Evolutionary conservation across 116 monocot species (phyloP), one percentile per base, ranked within the genome.

Genomic region (Posidonia oceanica): DNA sequence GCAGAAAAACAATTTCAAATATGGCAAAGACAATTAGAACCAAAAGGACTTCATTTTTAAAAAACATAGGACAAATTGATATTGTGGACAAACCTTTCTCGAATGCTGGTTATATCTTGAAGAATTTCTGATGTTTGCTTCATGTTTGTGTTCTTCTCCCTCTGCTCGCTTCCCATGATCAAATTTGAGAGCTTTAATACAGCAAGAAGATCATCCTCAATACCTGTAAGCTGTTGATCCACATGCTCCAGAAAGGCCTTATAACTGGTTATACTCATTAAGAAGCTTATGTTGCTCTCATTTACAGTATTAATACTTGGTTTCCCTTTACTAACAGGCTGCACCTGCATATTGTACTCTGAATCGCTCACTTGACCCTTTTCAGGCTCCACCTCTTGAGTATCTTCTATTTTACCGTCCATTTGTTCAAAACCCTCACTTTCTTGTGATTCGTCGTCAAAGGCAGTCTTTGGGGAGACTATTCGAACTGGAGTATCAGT

Each of bases 121-220:
- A 83, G 78, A 77, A 92, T 63, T 69, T 78, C 83, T 57, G 70
- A 70, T 48, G 73, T 76, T 36, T 76, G 75, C 61, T 81, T 77
- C 66, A 70, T 58, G 60, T 83, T 77, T 3, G 29, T 39, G 44
- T 67, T 79, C 52, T 36, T 69, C 51, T 76, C 39, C 39, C 36
- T 67, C 55, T 75, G 37, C 64, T 78, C 74, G n/a, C 17, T 66
- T 58, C 71, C 74, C 62, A 69, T 54, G 7, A 70, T 65, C 57
- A 78, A 66, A 37, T 39, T 59, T 55, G 85, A 79, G 39, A 83
- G 23, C 20, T 69, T 83, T 22, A 85, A 56, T 22, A 82, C 63
- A 54, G 72, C 58, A 16, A 64, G 39, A 17, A 86, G 63, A 62
- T 84, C 81, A 54, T 63, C 54, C 78, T 86, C 85, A 64, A 82